A percentile compares a stretch with the other conserved stretches of the same genome.
These are phyloP conservation scores for Saturnispora sanitii DNA, from an alignment of 805 yeast species.

Conservation along the genomic window DNA sequence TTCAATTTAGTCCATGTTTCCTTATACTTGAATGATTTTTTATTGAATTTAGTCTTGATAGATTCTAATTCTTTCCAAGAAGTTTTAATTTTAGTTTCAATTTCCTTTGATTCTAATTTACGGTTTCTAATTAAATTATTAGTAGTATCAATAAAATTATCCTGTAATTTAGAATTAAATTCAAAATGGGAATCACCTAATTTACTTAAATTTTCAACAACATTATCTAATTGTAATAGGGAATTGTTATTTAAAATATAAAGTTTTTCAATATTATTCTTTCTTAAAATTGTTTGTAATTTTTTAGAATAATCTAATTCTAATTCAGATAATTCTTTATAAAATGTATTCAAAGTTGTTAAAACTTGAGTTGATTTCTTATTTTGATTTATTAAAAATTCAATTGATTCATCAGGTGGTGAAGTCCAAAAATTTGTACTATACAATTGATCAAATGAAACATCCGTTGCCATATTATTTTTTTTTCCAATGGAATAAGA, in stretches of 20 bases:
- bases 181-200: constrained; percentile 48
- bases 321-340: constrained; percentile 46
- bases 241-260: constrained; percentile 5
- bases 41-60: constrained; percentile 29
- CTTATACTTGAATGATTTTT: constrained; percentile 41
- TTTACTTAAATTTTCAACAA: constrained; percentile 13
- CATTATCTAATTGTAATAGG: background rate
- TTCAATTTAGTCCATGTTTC: constrained; percentile 49
- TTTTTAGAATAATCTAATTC: constrained; percentile 66
- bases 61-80: constrained; percentile 15
- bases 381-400: constrained; percentile 44
- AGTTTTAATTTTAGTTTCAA: constrained; percentile 42
- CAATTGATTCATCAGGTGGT: constrained; percentile 10
- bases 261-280: constrained; percentile 28
- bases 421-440: constrained; percentile 6
- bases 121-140: constrained; percentile 41
- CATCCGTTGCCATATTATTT: background rate
- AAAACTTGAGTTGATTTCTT: constrained; percentile 50
- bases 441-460: constrained; percentile 2
- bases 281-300: constrained; percentile 34
- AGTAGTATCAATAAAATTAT: constrained; percentile 44
- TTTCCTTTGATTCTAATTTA: constrained; percentile 43
- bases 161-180: constrained; percentile 39
- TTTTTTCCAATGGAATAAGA: no score
- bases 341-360: constrained; percentile 39